Percentiles rank a stretch among this genome's conserved stretches.
Conservation (phyloP, 2,329 filamentous ascomycete genomes). For the Aspergillus brunneoviolaceus region DNA sequence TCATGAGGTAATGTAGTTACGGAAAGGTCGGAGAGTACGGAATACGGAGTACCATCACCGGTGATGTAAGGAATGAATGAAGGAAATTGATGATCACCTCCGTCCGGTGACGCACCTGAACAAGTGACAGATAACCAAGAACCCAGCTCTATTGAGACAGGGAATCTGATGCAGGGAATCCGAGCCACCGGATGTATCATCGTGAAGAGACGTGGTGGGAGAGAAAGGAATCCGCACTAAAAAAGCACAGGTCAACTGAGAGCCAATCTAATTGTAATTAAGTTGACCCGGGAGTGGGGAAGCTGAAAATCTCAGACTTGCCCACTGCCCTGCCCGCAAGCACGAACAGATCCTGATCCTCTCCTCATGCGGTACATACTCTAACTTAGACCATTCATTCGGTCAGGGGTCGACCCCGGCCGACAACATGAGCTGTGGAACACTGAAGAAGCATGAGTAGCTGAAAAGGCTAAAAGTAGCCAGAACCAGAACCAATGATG, state of each 20-base stretch:
- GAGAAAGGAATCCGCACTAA: neutral
- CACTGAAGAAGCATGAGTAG: neutral
- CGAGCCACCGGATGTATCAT: neutral
- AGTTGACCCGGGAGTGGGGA: slow-evolving; percentile 4
- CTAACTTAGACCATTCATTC: neutral
- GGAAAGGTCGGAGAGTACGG: too few species aligned
- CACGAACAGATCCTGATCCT: neutral
- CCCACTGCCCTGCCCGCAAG: too few species aligned
- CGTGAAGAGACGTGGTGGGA: neutral
- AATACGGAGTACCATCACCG: too few species aligned
- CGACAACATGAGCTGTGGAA: neutral
- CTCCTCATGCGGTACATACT: neutral
- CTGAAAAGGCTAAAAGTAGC: too few species aligned
- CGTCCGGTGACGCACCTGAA: neutral
- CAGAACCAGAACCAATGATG: too few species aligned
- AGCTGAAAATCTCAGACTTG: neutral
- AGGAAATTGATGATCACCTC: neutral
- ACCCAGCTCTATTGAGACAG: neutral
- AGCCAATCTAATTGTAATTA: slow-evolving; percentile 4
- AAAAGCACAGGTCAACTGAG: slow-evolving; percentile 4
- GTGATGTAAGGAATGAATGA: too few species aligned
- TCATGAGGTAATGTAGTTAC: too few species aligned
- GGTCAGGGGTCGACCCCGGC: neutral
- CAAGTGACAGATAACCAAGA: neutral
- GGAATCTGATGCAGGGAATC: neutral